Percentiles rank a stretch among this genome's conserved stretches.
Evolutionary conservation across 2,329 filamentous ascomycete species (phyloP).

Genomic region (Fusarium concolor): DNA sequence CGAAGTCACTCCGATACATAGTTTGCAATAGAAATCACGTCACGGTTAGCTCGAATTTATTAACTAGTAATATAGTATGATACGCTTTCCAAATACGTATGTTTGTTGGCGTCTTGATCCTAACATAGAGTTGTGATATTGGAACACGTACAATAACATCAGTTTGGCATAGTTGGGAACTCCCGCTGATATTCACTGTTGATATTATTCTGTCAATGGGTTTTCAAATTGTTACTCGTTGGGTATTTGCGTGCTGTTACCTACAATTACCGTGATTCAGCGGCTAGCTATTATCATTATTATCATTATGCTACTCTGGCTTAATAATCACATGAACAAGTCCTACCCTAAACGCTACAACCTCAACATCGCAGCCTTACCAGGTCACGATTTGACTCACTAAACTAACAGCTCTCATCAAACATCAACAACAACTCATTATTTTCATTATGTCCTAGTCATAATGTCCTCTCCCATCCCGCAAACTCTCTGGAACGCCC

Average conservation of each 20-base stretch:
- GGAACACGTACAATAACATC: not conserved
- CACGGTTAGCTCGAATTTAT: not conserved
- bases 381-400: constrained; percentile 7
- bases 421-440: constrained; percentile 3
- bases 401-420: constrained; percentile 3
- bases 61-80: not conserved
- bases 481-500: constrained; percentile 65
- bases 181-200: not conserved
- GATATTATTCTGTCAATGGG: not conserved
- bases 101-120: not conserved
- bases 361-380: constrained; percentile 6
- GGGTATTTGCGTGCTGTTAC: not conserved
- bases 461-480: constrained; percentile 52
- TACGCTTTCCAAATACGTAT: not conserved
- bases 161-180: too few relatives aligned
- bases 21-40: not conserved
- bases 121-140: not conserved
- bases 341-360: constrained; percentile 14
- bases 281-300: not conserved
- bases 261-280: not conserved
- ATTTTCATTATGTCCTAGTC: constrained; percentile 28
- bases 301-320: not conserved
- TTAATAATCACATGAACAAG: constrained; percentile 21
- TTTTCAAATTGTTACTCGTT: not conserved
- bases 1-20: not conserved